phyloP scores from a whole-genome alignment of 1,139 yeast species.

The Kodamaea anthophila region DNA sequence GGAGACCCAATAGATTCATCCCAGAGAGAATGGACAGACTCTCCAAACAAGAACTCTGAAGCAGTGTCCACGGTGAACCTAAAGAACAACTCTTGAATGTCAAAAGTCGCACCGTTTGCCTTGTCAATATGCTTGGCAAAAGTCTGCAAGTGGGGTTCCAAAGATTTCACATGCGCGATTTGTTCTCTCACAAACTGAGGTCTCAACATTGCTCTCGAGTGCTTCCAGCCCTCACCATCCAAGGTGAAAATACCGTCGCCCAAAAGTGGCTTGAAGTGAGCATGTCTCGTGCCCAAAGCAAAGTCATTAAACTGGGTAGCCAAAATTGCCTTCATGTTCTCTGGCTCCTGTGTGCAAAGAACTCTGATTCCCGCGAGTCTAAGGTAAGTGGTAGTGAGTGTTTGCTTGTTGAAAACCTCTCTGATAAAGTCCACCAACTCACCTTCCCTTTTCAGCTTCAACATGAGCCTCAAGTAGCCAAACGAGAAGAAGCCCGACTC shows the following conservation, averaged over 20 bases:
- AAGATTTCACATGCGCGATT: constrained; percentile 20
- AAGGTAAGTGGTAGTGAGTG: constrained; percentile 6
- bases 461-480: constrained; percentile 7
- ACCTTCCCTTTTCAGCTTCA: constrained; percentile 11
- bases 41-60: constrained; percentile 55
- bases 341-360: constrained; percentile 18
- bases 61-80: constrained; percentile 52
- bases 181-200: constrained; percentile 25
- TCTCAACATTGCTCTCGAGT: constrained; percentile 22
- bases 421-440: constrained; percentile 10
- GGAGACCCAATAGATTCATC: constrained; percentile 17
- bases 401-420: constrained; percentile 4
- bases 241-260: constrained; percentile 25
- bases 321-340: constrained; percentile 20
- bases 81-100: constrained; percentile 45
- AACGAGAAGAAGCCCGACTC: constrained; percentile 8
- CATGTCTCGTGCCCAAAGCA: constrained; percentile 20
- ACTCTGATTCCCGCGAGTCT: constrained; percentile 12
- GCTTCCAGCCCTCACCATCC: constrained; percentile 24
- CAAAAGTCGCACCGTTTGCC: constrained; percentile 21
- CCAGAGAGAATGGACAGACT: constrained; percentile 38
- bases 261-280: constrained; percentile 16
- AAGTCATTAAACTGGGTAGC: constrained; percentile 23
- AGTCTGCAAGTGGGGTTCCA: constrained; percentile 20
- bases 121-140: constrained; percentile 14